A percentile compares a stretch with the other conserved stretches of the same genome.
Evolutionary conservation across 2,329 filamentous ascomycete species (phyloP).

Genomic region (Thermothelomyces thermophilus): DNA sequence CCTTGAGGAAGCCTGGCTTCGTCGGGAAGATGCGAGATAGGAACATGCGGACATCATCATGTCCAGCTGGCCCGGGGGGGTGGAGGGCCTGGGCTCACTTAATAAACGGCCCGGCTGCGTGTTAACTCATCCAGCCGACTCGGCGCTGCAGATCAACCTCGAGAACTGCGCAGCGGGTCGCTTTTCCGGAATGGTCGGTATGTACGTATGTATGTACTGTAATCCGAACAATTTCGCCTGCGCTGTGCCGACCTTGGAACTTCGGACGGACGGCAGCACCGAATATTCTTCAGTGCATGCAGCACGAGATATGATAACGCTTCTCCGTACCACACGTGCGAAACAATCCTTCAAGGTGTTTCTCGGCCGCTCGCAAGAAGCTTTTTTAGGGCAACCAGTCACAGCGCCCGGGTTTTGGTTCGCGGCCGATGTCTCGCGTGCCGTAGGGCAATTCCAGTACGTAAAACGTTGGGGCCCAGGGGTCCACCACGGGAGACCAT

Average conservation of each 20-base stretch:
- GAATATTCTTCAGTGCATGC: no score
- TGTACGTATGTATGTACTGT: no score
- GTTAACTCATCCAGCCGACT: conserved; percentile 8
- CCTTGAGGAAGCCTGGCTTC: conserved; percentile 12
- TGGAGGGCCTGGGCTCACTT: background rate
- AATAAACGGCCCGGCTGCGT: background rate
- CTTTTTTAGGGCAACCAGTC: conserved; percentile 9
- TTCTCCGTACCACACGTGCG: no score
- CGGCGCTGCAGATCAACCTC: conserved; percentile 15
- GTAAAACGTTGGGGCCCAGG: conserved; percentile 25
- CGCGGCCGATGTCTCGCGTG: conserved; percentile 14
- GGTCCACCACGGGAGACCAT: conserved; percentile 13
- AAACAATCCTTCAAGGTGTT: no score
- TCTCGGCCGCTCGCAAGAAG: background rate
- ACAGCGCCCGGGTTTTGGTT: conserved; percentile 4
- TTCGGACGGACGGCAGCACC: no score
- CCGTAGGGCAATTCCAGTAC: conserved; percentile 25
- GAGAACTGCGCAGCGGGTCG: no score
- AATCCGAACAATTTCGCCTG: no score
- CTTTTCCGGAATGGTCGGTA: background rate
- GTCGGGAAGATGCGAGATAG: conserved; percentile 33
- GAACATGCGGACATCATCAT: conserved; percentile 37
- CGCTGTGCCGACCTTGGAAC: no score
- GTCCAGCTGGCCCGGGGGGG: conserved; percentile 7
- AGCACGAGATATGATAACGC: no score